Evolutionary conservation across 1,284 basidiomycete species (phyloP).

Genomic region (Sporisorium reilianum): DNA sequence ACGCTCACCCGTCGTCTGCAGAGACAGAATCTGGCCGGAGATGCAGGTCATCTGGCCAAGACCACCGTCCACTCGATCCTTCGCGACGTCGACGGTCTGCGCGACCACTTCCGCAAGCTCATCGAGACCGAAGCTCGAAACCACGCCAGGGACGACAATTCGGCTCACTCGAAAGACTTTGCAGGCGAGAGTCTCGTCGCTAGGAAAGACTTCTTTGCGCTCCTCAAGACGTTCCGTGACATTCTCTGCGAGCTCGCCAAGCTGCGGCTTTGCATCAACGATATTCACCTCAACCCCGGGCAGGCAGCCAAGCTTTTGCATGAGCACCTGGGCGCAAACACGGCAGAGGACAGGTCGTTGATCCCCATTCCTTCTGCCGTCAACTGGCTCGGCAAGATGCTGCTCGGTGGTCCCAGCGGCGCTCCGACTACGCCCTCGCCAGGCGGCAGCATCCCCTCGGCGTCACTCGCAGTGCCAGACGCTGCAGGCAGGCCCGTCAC

Average conservation of each 20-base stretch:
- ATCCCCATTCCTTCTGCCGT: conserved; percentile 51
- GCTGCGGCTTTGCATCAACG: conserved; percentile 85
- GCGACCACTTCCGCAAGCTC: conserved; percentile 78
- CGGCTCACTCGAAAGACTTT: conserved; percentile 70
- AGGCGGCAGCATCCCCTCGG: conserved; percentile 1
- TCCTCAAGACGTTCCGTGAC: conserved; percentile 89
- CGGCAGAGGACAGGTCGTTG: conserved; percentile 45
- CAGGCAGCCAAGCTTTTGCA: conserved; percentile 71
- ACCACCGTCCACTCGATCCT: conserved; percentile 83
- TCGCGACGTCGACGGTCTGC: conserved; percentile 78
- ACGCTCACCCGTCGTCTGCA: conserved; percentile 90
- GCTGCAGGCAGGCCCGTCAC: conserved; percentile 13
- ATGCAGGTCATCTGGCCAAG: conserved; percentile 87
- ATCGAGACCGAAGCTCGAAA: conserved; percentile 72
- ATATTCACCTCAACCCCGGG: conserved; percentile 87
- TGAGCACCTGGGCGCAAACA: conserved; percentile 59
- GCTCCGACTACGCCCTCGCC: conserved; percentile 21
- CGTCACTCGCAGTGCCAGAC: conserved; percentile 24
- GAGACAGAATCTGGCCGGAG: conserved; percentile 86
- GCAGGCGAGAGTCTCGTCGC: conserved; percentile 73
- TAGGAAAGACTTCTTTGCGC: conserved; percentile 82
- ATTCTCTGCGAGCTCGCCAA: conserved; percentile 85
- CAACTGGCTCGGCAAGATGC: conserved; percentile 58
- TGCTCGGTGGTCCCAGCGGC: conserved; percentile 37
- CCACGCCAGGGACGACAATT: conserved; percentile 28